Evolutionary conservation across 2,329 filamentous ascomycete genomes (phyloP), one percentile per base, ranked within the genome.

Genomic region (Aspergillus latus): DNA sequence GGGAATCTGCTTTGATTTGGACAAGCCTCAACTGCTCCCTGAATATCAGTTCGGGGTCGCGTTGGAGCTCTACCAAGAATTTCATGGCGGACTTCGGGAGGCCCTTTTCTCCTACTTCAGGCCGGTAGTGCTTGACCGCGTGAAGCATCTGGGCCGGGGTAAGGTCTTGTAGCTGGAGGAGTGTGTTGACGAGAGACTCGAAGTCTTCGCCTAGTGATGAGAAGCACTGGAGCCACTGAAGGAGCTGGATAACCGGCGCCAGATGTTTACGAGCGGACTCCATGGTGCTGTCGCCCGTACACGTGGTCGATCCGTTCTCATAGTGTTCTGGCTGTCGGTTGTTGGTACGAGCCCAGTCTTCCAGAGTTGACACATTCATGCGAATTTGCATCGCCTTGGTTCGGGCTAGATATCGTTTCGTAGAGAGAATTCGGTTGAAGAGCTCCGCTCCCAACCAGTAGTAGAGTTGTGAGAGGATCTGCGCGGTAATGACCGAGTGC

Each of bases 331-430:
- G 92, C 64, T 95, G 88, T 30, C 94, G 85, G 71, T 96, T 97
- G 74, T 99, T 99, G 13, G 85, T 83, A 30, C 93, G 84, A 1
- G 94, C 93, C 94, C 94, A 99, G 69, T 99, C 94, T 73, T 99
- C 94, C 16, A 99, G 79, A 6, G 87, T 88, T 0, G 94, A 97
- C 6, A 99, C 86, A 71, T 99, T 99, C 92, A 99, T 97, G 63
- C 94, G 90, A 65, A 99, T 97, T 72, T 99, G 94, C 94, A 99
- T 99, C 3, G 94, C 94, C 74, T 99, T 99, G 15, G 94, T 99
- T 52, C 94, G 84, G 5, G 94, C 93, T 8, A 99, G 81, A 68
- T 97, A 99, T 71, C 93, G 92, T 62, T 91, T 86, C 68, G 95
- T 97, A 30, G 90, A 93, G 90, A 99, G 96, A 73, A 99, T 90